A percentile compares a stretch with the other conserved stretches of the same genome.
Conservation (phyloP, 2,329 filamentous ascomycete species). For the Neocucurbitaria cava region DNA sequence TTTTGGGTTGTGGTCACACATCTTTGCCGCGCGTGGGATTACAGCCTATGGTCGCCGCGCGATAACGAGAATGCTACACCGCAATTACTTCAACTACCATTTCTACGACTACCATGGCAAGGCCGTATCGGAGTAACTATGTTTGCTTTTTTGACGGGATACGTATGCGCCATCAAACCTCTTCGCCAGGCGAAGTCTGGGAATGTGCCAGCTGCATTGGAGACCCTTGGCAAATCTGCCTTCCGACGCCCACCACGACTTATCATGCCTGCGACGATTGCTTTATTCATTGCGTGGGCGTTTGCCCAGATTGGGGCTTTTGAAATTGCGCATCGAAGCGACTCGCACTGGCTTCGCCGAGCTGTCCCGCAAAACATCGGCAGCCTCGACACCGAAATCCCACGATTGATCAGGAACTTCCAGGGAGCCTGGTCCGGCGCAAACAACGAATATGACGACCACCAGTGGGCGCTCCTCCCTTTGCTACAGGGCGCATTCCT, state of each 20-base stretch:
- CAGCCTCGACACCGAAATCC: slow-evolving; percentile 54
- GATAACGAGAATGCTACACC: slow-evolving; percentile 52
- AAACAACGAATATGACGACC: slow-evolving; percentile 61
- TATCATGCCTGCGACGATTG: slow-evolving; percentile 60
- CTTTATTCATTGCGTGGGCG: slow-evolving; percentile 59
- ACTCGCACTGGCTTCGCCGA: slow-evolving; percentile 60
- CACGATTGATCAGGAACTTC: slow-evolving; percentile 55
- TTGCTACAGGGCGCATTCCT: slow-evolving; percentile 59
- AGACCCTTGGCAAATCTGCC: slow-evolving; percentile 59
- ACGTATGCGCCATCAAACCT: slow-evolving; percentile 63
- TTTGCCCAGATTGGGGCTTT: slow-evolving; percentile 59
- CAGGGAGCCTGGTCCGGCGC: slow-evolving; percentile 59
- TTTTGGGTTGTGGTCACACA: slow-evolving; percentile 62
- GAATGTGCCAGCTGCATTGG: slow-evolving; percentile 54
- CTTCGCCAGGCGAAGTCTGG: slow-evolving; percentile 58
- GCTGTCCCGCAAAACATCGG: slow-evolving; percentile 56
- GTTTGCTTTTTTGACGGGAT: slow-evolving; percentile 64
- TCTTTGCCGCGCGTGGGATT: slow-evolving; percentile 60
- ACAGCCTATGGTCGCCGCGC: slow-evolving; percentile 58
- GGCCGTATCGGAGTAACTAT: slow-evolving; percentile 63
- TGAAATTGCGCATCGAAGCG: slow-evolving; percentile 55
- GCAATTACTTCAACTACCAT: slow-evolving; percentile 58
- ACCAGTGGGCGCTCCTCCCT: slow-evolving; percentile 63
- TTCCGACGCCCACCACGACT: slow-evolving; percentile 62
- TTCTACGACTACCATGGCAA: slow-evolving; percentile 63